Base-by-base conservation (phyloP, 2,329 filamentous ascomycete genomes). In the Huntiella savannae region DNA sequence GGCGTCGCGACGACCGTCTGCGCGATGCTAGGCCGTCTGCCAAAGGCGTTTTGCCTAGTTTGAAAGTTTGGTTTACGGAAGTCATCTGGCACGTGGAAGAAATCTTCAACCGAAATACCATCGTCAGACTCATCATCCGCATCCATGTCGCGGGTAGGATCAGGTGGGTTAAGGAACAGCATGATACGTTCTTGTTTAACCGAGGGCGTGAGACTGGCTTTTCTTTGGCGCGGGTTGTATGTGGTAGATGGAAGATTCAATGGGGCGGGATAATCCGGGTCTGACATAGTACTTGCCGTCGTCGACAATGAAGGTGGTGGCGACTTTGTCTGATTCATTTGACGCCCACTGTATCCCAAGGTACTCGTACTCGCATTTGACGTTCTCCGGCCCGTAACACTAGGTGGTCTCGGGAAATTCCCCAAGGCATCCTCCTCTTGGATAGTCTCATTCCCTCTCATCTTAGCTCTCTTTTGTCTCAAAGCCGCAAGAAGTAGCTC, bases 401-500 rank as follows among this genome's bases (percentile, higher is more conserved):
- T 33, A 8, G 34, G 15, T 32, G 43, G 39, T 15, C 39, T 38
- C 11, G 48, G 28, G n/a, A 34, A 11, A 12, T 13, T n/a, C 19
- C 39, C 37, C 32, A 50, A 22, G 15, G 37, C 37, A 17, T 43
- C 40, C 22, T 43, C 42, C 33, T 63, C 64, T 28, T 66, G 63
- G 11, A 63, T 59, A 10, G 65, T 57, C 13, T 66, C 59, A 3
- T 62, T 64, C 50, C 71, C 65, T 2, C 69, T 66, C 66, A 73
- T 71, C n/a, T 62, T 60, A 3, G 70, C 66, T n/a, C 70, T 63
- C 60, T 73, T 73, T 52, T 69, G 64, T 6, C 72, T 64, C 37
- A 76, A 61, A 2, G 72, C 72, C 2, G 71, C 67, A 3, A 76
- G 60, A 1, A 76, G 61, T 63, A 73, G 67, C 56, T 75, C 69